phyloP scores from a whole-genome alignment of 78 protist species.

The Monocercomonoides exilis region DNA sequence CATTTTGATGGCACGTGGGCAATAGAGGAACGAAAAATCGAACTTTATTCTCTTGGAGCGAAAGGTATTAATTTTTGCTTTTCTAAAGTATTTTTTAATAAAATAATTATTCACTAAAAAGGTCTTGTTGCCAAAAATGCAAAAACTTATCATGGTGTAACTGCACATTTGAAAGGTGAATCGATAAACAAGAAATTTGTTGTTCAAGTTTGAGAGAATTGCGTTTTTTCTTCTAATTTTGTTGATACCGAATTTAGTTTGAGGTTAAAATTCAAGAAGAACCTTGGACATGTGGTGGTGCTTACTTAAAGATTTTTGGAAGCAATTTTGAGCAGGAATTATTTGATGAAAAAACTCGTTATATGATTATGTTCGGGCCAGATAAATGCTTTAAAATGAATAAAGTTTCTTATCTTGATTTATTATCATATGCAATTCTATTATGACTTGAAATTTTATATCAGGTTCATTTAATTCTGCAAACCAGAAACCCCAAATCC shows the following conservation, averaged over 20 bases:
- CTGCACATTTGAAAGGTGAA: background rate
- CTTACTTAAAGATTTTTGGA: slow-evolving; percentile 11
- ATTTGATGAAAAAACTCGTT: background rate
- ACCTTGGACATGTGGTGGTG: slow-evolving; percentile 9
- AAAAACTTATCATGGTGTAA: background rate
- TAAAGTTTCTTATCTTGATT: too few relatives aligned
- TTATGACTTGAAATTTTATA: background rate
- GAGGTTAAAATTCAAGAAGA: background rate
- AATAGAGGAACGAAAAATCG: too few relatives aligned
- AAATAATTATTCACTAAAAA: background rate
- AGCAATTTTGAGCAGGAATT: background rate
- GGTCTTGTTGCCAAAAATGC: background rate
- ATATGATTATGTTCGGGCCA: slow-evolving; percentile 36
- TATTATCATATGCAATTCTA: too few relatives aligned
- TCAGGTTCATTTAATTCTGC: slow-evolving; percentile 25
- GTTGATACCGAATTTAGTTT: background rate
- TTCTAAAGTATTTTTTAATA: too few relatives aligned
- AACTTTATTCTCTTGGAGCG: too few relatives aligned
- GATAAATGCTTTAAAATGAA: too few relatives aligned
- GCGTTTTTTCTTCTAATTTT: background rate
- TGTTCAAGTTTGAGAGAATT: background rate
- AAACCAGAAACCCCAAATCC: slow-evolving; percentile 15
- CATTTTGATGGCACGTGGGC: too few relatives aligned
- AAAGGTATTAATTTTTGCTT: too few relatives aligned
- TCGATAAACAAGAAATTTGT: background rate